phyloP scores from a whole-genome alignment of 2,329 filamentous ascomycete genomes.

The Sporothrix sp. region DNA sequence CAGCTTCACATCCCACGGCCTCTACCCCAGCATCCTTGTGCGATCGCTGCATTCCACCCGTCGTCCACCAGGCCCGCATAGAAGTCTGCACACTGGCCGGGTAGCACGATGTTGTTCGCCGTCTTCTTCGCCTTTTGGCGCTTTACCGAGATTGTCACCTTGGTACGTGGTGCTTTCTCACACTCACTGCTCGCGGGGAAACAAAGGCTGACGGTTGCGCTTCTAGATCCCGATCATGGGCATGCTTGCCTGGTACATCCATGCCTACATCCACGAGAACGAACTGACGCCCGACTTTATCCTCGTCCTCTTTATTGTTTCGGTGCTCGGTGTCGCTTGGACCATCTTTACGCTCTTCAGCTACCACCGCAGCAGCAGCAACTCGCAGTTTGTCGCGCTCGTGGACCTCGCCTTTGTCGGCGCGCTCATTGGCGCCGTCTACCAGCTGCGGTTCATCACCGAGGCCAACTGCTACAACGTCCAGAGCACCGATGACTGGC shows the following conservation, averaged over 20 bases:
- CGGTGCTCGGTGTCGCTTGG: conserved; percentile 54
- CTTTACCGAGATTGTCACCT: conserved; percentile 50
- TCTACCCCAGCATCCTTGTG: too few relatives aligned
- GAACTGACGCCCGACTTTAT: conserved; percentile 51
- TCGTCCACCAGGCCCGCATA: not conserved
- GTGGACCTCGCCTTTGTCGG: conserved; percentile 54
- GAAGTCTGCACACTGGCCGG: too few relatives aligned
- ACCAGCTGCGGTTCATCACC: conserved; percentile 48
- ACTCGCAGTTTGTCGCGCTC: conserved; percentile 51
- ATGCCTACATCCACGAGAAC: conserved; percentile 48
- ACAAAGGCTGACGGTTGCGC: not conserved
- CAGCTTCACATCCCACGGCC: not conserved
- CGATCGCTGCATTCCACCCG: not conserved
- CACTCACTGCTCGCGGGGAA: not conserved
- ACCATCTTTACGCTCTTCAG: conserved; percentile 54
- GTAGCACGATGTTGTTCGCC: conserved; percentile 52
- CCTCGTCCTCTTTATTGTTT: conserved; percentile 58
- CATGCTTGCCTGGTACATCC: conserved; percentile 58
- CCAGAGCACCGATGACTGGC: conserved; percentile 37
- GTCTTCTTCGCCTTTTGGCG: conserved; percentile 55
- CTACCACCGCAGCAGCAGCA: conserved; percentile 52
- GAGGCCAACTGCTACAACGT: conserved; percentile 59
- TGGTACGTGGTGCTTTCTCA: too few relatives aligned
- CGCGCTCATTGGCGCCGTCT: conserved; percentile 54
- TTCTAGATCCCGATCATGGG: conserved; percentile 54